Percentiles rank a stretch among this genome's conserved stretches.
phyloP scores from a whole-genome alignment of 257 asterid genomes.

The Gentiana straminea region DNA sequence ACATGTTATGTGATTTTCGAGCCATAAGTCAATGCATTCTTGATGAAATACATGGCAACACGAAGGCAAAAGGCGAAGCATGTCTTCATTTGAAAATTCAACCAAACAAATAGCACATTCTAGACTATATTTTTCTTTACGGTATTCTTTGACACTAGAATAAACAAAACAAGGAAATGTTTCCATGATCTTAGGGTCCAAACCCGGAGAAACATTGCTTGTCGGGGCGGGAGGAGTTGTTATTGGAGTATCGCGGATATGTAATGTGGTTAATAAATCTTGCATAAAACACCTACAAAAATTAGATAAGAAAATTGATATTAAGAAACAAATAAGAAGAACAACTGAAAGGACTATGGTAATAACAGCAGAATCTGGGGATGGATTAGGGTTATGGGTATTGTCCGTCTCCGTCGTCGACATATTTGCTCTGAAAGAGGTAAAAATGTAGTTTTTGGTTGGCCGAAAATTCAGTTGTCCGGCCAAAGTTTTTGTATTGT shows the following conservation, averaged over 20 bases:
- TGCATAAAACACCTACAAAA: constrained; percentile 64
- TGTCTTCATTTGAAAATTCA: constrained; percentile 46
- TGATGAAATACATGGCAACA: constrained; percentile 88
- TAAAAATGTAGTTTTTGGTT: neutral
- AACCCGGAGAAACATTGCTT: constrained; percentile 21
- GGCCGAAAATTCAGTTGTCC: constrained; percentile 21
- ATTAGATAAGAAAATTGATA: constrained; percentile 53
- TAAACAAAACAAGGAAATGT: constrained; percentile 67
- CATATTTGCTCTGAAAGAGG: neutral
- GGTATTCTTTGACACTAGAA: constrained; percentile 50
- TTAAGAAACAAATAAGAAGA: constrained; percentile 50
- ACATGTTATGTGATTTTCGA: constrained; percentile 70
- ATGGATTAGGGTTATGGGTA: constrained; percentile 17
- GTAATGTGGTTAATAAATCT: constrained; percentile 44
- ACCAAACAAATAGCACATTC: constrained; percentile 88
- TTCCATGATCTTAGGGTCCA: constrained; percentile 46
- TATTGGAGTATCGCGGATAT: constrained; percentile 22
- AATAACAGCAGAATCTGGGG: constrained; percentile 40
- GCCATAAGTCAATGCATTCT: constrained; percentile 89
- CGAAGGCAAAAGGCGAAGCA: constrained; percentile 52
- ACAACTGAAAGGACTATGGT: constrained; percentile 49
- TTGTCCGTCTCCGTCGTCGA: constrained; percentile 37
- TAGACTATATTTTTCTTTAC: constrained; percentile 53
- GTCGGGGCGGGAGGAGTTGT: constrained; percentile 15
- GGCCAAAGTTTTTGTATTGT: constrained; percentile 16